Conservation (phyloP, 2,329 filamentous ascomycete genomes). For the Samsoniella hepiali region DNA sequence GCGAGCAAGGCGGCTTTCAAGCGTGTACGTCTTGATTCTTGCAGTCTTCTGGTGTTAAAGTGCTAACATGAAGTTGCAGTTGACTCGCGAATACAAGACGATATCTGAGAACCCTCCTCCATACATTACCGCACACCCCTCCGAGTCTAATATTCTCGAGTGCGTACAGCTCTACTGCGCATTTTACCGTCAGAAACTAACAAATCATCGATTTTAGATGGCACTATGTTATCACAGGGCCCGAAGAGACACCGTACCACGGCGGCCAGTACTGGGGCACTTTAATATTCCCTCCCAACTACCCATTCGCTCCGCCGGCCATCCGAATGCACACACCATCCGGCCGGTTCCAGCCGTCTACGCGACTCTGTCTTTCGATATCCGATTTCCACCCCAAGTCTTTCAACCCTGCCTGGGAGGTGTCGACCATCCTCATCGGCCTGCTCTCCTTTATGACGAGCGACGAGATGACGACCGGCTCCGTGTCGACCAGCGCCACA, state of each 20-base stretch:
- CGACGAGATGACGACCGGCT: constrained; percentile 97
- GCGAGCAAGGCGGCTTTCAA: constrained; percentile 71
- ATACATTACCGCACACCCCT: constrained; percentile 85
- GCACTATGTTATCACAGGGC: constrained; percentile 95
- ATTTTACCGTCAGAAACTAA: constrained; percentile 21
- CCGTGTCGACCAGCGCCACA: constrained; percentile 69
- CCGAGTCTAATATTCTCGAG: constrained; percentile 89
- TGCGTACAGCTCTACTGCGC: constrained; percentile 38
- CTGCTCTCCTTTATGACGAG: constrained; percentile 97
- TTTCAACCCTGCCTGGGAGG: constrained; percentile 98
- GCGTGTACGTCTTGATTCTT: constrained; percentile 48
- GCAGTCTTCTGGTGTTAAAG: not conserved
- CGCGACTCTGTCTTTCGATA: constrained; percentile 89
- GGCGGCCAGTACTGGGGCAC: constrained; percentile 98
- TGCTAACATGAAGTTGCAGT: constrained; percentile 37
- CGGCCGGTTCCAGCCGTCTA: constrained; percentile 90
- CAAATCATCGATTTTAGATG: constrained; percentile 51
- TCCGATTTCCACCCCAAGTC: constrained; percentile 97
- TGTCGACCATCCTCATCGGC: constrained; percentile 92
- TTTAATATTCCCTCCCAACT: constrained; percentile 90
- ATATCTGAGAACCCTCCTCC: constrained; percentile 75
- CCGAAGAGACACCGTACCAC: constrained; percentile 89
- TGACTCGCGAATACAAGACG: constrained; percentile 61
- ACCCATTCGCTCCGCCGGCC: constrained; percentile 93
- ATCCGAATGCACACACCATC: constrained; percentile 99